Evolutionary conservation across 2,329 filamentous ascomycete genomes (phyloP).

Genomic region (Claviceps lovelessii): DNA sequence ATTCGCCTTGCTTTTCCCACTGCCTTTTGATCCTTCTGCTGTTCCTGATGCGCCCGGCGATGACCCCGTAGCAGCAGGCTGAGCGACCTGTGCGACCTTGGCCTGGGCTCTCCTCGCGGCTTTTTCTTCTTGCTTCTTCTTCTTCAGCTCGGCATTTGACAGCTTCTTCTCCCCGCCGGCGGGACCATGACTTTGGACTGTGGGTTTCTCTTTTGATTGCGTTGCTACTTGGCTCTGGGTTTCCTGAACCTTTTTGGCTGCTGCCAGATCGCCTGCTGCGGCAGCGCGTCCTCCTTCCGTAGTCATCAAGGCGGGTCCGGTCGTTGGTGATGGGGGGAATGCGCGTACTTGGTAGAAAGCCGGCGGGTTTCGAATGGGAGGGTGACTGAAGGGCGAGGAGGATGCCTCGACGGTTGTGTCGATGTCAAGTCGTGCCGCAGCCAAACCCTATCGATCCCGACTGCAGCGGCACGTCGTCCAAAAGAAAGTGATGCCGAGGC

Average conservation of each 20-base stretch:
- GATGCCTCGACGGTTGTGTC: not conserved
- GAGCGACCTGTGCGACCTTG: conserved; percentile 39
- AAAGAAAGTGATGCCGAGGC: not conserved
- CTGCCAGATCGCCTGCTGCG: conserved; percentile 12
- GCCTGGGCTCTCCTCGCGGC: conserved; percentile 65
- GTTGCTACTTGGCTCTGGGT: conserved; percentile 8
- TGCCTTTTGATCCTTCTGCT: conserved; percentile 23
- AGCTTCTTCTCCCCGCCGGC: conserved; percentile 38
- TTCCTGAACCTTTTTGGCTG: conserved; percentile 14
- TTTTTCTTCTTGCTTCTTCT: conserved; percentile 81
- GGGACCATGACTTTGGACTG: conserved; percentile 2
- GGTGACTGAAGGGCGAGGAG: not conserved
- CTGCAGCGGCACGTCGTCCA: not conserved
- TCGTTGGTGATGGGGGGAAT: not conserved
- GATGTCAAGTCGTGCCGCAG: not conserved
- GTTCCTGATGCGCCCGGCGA: conserved; percentile 13
- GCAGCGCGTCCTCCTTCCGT: conserved; percentile 18
- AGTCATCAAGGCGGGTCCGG: conserved; percentile 14
- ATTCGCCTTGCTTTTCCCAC: conserved; percentile 30
- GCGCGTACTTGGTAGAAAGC: not conserved
- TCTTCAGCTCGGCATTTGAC: conserved; percentile 70
- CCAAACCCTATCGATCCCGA: not conserved
- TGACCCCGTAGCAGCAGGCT: conserved; percentile 9
- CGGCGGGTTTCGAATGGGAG: not conserved
- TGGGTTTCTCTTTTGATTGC: conserved; percentile 11